Evolutionary conservation across 2,329 filamentous ascomycete species (phyloP).

Genomic region (Stachybotrys chlorohalonatus): DNA sequence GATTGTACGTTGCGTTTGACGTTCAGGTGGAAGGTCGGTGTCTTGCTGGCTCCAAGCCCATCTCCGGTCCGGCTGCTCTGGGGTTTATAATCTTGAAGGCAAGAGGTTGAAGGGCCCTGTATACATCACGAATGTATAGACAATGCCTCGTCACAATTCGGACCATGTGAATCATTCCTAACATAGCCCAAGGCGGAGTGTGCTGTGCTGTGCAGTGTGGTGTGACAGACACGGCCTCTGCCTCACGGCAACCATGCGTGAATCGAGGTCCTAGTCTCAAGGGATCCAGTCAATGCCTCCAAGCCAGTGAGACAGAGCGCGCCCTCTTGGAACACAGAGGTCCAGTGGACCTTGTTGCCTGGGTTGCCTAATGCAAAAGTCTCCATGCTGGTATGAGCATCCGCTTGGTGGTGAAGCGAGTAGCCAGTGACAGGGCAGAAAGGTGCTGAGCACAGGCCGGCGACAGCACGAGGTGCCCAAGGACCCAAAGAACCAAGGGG

Average conservation of each 20-base stretch:
- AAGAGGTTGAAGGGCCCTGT: no score
- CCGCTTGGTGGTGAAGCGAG: not conserved
- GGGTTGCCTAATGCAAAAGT: not conserved
- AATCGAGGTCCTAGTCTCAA: not conserved
- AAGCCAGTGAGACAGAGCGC: not conserved
- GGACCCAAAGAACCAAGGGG: not conserved
- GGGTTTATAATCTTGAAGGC: no score
- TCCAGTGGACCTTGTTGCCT: not conserved
- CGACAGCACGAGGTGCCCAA: no score
- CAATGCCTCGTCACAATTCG: not conserved
- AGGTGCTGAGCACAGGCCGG: not conserved
- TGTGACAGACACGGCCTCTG: not conserved
- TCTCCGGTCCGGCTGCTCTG: no score
- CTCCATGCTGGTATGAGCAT: not conserved
- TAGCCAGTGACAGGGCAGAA: not conserved
- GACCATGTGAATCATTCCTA: not conserved
- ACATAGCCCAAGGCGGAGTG: not conserved
- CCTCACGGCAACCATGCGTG: not conserved
- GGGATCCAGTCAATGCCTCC: not conserved
- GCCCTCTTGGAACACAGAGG: not conserved
- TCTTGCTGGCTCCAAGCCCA: no score
- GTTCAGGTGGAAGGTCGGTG: no score
- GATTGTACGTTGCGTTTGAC: not conserved
- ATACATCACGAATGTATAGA: not conserved
- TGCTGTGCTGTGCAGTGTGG: not conserved